These are phyloP conservation scores for Articulospora tetracladia DNA, from an alignment of 495 filamentous ascomycete species.

Conservation along the genomic window DNA sequence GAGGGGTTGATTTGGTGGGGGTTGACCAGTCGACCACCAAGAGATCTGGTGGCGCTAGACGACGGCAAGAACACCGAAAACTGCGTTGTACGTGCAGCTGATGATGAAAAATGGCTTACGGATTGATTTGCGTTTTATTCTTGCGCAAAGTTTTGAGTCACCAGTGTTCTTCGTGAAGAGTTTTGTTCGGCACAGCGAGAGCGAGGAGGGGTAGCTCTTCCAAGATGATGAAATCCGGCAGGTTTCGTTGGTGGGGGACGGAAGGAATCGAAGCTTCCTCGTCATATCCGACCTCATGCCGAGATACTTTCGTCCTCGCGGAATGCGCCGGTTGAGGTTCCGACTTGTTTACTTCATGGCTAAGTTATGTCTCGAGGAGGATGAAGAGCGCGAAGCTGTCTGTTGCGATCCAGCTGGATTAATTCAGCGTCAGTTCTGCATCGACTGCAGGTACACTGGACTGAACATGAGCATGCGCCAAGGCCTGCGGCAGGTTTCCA, in stretches of 20 bases:
- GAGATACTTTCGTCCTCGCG: neutral
- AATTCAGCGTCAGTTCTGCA: neutral
- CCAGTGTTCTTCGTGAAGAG: neutral
- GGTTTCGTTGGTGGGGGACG: neutral
- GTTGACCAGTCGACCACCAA: neutral
- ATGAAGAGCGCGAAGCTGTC: neutral
- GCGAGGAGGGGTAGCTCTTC: neutral
- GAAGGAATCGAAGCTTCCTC: neutral
- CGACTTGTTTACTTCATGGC: neutral
- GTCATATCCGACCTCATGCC: neutral
- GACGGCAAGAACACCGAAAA: neutral
- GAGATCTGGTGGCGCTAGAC: neutral
- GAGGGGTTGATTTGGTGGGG: constrained; percentile 3
- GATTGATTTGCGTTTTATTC: neutral
- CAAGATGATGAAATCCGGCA: neutral
- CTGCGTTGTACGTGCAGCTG: neutral
- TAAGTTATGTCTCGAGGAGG: neutral
- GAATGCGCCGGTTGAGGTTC: neutral
- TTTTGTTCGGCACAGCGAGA: neutral
- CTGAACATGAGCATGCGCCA: no score
- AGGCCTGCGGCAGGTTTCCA: no score
- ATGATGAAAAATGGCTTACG: neutral
- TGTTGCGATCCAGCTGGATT: neutral
- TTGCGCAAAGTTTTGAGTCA: neutral
- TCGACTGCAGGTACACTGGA: no score